These are phyloP conservation scores for Lentinula sp. DNA, from an alignment of 768 basidiomycete genomes.

Conservation along the genomic window DNA sequence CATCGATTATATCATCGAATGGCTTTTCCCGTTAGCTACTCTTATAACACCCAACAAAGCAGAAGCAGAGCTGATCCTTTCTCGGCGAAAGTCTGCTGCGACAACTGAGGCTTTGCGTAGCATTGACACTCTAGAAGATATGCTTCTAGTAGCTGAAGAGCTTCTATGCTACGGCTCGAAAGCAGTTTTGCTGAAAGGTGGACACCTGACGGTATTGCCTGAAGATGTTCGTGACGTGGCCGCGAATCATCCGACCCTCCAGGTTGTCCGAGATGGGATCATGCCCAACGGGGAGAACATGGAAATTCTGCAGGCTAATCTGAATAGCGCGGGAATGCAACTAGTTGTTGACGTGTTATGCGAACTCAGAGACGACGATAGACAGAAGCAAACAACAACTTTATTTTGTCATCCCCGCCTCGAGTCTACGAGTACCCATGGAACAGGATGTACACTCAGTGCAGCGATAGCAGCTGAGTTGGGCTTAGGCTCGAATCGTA, in stretches of 20 bases:
- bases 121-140: conserved; percentile 47
- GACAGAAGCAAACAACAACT: conserved; percentile 24
- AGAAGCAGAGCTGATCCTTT: conserved; percentile 70
- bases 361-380: conserved; percentile 12
- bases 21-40: conserved; percentile 66
- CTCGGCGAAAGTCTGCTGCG: conserved; percentile 19
- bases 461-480: conserved; percentile 71
- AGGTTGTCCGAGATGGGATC: conserved; percentile 38
- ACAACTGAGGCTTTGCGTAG: conserved; percentile 1
- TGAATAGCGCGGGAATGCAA: conserved; percentile 11
- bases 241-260: conserved; percentile 21
- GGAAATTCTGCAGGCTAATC: conserved; percentile 46
- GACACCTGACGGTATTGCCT: conserved; percentile 51
- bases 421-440: conserved; percentile 73
- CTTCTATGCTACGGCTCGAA: conserved; percentile 42
- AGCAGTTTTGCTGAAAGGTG: conserved; percentile 80
- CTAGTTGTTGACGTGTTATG: conserved; percentile 61
- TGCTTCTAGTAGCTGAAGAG: conserved; percentile 50
- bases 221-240: conserved; percentile 35
- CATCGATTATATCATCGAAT: conserved; percentile 45
- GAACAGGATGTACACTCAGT: conserved; percentile 90
- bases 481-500: conserved; percentile 39
- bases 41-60: conserved; percentile 83
- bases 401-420: conserved; percentile 58
- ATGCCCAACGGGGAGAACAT: conserved; percentile 42